Conservation (phyloP, 1,139 yeast genomes). For the Diutina catenulata region DNA sequence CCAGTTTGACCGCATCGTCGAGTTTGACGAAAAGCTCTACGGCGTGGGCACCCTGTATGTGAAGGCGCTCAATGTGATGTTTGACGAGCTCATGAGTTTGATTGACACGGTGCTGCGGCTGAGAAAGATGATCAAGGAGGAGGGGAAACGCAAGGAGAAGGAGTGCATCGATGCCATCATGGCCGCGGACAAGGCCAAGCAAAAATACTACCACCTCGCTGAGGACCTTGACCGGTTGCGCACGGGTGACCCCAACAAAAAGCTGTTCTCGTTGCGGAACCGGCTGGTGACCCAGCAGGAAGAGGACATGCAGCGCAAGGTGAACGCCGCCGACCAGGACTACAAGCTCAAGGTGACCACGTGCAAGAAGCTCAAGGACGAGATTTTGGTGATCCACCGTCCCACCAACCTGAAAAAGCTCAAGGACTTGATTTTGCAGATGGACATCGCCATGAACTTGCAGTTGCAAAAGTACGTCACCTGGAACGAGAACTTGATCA, state of each 20-base stretch:
- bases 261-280: slow-evolving; percentile 56
- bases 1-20: slow-evolving; percentile 58
- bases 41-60: slow-evolving; percentile 70
- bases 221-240: slow-evolving; percentile 78
- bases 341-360: slow-evolving; percentile 66
- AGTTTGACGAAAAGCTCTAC: slow-evolving; percentile 64
- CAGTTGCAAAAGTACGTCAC: slow-evolving; percentile 85
- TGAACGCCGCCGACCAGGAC: slow-evolving; percentile 76
- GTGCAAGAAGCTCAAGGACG: slow-evolving; percentile 65
- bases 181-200: slow-evolving; percentile 81
- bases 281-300: slow-evolving; percentile 83
- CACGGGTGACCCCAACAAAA: slow-evolving; percentile 73
- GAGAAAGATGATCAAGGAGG: slow-evolving; percentile 71
- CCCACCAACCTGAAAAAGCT: slow-evolving; percentile 68
- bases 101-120: slow-evolving; percentile 56
- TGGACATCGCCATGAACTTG: slow-evolving; percentile 79
- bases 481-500: slow-evolving; percentile 69
- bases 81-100: slow-evolving; percentile 72
- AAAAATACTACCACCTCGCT: slow-evolving; percentile 68
- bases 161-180: slow-evolving; percentile 73
- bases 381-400: slow-evolving; percentile 58
- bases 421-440: slow-evolving; percentile 68
- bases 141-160: slow-evolving; percentile 70
- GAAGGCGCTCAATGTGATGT: slow-evolving; percentile 71
- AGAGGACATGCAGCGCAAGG: slow-evolving; percentile 74